phyloP scores from a whole-genome alignment of 805 yeast genomes.

The Yamadazyma insecticola region DNA sequence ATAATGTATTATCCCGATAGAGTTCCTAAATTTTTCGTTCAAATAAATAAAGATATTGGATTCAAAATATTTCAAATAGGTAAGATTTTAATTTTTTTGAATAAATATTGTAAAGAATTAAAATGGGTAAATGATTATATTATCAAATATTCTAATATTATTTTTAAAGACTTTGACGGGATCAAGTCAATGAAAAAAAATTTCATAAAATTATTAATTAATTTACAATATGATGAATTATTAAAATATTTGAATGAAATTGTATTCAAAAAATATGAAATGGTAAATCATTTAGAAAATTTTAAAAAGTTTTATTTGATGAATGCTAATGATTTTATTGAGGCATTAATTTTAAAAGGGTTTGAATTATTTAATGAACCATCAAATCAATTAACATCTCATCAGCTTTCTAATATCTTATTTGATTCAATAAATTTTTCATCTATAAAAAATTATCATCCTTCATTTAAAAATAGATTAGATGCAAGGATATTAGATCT shows the following conservation, averaged over 20 bases:
- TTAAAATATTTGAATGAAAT: constrained; percentile 46
- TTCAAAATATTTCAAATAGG: constrained; percentile 63
- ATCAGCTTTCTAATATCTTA: constrained; percentile 59
- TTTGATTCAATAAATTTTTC: constrained; percentile 59
- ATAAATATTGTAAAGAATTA: constrained; percentile 60
- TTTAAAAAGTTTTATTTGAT: constrained; percentile 65
- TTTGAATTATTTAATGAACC: constrained; percentile 51
- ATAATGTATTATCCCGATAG: constrained; percentile 26
- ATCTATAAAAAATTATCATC: constrained; percentile 38
- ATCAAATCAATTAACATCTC: constrained; percentile 58
- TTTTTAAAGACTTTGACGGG: constrained; percentile 29
- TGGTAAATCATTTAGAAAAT: constrained; percentile 53
- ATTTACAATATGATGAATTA: constrained; percentile 48
- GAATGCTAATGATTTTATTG: constrained; percentile 80
- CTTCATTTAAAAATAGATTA: constrained; percentile 45
- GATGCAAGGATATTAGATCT: constrained; percentile 82
- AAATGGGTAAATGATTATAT: constrained; percentile 54
- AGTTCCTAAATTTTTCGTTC: constrained; percentile 44
- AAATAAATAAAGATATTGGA: constrained; percentile 27
- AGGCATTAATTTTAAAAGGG: constrained; percentile 56
- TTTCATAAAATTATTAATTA: constrained; percentile 28
- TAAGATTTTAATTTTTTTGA: constrained; percentile 60
- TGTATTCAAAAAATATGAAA: constrained; percentile 43
- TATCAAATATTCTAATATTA: constrained; percentile 23
- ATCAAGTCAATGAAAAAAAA: constrained; percentile 29